Evolutionary conservation across 306 rosid species (phyloP).

Genomic region (Carpinus viminea): DNA sequence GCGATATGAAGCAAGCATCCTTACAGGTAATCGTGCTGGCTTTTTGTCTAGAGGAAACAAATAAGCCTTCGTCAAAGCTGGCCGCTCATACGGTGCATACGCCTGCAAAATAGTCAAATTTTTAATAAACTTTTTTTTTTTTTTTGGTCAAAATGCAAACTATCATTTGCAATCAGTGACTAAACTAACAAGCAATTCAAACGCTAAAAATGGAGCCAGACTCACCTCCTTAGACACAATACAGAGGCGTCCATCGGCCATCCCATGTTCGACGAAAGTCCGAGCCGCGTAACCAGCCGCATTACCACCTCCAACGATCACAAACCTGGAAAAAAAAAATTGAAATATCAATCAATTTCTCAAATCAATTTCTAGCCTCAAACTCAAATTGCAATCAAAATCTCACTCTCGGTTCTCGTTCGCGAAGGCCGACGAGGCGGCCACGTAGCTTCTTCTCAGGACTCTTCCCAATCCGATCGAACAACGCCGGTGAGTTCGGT

Average conservation of each 20-base stretch:
- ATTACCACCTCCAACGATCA: conserved; percentile 97
- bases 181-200: not conserved
- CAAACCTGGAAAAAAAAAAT: conserved; percentile 52
- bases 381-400: not conserved
- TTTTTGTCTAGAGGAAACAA: conserved; percentile 84
- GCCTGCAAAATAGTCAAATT: conserved; percentile 41
- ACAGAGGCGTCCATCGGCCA: conserved; percentile 96
- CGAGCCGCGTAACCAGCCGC: conserved; percentile 96
- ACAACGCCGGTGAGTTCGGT: conserved; percentile 25
- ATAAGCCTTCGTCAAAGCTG: conserved; percentile 84
- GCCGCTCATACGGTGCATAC: conserved; percentile 95
- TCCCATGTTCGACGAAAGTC: conserved; percentile 85
- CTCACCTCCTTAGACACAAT: conserved; percentile 88
- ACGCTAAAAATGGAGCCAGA: no score
- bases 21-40: conserved; percentile 94
- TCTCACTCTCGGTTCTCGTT: conserved; percentile 81
- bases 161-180: not conserved
- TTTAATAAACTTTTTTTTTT: no score
- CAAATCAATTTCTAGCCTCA: not conserved
- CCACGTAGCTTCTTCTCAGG: conserved; percentile 63
- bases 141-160: not conserved
- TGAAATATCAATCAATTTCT: not conserved
- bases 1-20: conserved; percentile 12
- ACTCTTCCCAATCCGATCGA: conserved; percentile 43
- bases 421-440: conserved; percentile 54